phyloP scores from a whole-genome alignment of 306 rosid genomes.

The Vachellia collinsii region DNA sequence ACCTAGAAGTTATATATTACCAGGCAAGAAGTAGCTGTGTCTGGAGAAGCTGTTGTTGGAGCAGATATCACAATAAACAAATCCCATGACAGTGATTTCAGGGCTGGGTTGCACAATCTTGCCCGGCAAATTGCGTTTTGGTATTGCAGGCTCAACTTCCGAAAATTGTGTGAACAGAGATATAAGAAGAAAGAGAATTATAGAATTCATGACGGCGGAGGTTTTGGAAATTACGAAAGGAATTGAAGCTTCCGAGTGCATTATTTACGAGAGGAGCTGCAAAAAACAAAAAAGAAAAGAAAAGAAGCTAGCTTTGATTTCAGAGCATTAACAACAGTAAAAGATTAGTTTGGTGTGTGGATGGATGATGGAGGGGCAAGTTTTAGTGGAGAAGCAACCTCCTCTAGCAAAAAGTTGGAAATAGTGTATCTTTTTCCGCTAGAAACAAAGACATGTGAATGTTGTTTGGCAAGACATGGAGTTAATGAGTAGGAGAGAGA shows the following conservation, averaged over 20 bases:
- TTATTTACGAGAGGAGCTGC: conserved; percentile 32
- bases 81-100: conserved; percentile 91
- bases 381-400: conserved; percentile 53
- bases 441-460: conserved; percentile 89
- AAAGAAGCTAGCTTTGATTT: conserved; percentile 27
- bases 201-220: conserved; percentile 52
- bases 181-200: conserved; percentile 53
- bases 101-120: conserved; percentile 46
- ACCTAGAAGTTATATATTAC: conserved; percentile 39
- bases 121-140: conserved; percentile 43
- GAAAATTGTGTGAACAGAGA: conserved; percentile 48
- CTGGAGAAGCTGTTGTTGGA: conserved; percentile 85
- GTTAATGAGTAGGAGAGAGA: conserved; percentile 72
- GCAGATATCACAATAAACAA: conserved; percentile 94
- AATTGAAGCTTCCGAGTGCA: conserved; percentile 21
- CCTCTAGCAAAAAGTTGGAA: conserved; percentile 48
- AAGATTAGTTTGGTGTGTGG: conserved; percentile 54
- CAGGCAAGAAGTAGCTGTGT: conserved; percentile 84
- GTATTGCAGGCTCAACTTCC: conserved; percentile 61
- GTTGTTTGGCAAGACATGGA: conserved; percentile 69
- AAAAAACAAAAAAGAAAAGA: not conserved
- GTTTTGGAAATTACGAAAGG: conserved; percentile 21
- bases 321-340: conserved; percentile 46
- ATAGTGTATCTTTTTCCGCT: conserved; percentile 50
- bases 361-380: conserved; percentile 55